Evolutionary conservation across 1,139 yeast genomes (phyloP).

Genomic region (Pichia sp.): DNA sequence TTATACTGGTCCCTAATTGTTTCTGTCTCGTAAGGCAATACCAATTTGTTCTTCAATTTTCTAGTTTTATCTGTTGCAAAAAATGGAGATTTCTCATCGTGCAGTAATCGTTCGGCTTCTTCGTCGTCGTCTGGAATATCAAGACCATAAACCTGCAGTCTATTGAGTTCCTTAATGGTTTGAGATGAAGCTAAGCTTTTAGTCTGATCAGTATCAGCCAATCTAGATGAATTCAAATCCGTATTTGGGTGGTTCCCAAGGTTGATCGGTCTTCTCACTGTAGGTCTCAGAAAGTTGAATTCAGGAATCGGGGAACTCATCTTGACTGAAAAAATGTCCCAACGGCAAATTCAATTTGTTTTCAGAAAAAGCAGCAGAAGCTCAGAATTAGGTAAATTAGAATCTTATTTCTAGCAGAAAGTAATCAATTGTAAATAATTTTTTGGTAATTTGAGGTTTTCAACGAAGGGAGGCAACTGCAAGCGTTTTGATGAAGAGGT

Average conservation of each 20-base stretch:
- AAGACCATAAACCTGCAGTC: conserved; percentile 41
- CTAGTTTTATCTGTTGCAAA: conserved; percentile 51
- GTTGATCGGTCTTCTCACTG: conserved; percentile 13
- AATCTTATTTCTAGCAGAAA: neutral
- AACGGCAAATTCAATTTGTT: neutral
- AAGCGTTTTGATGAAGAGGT: neutral
- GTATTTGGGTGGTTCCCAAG: neutral
- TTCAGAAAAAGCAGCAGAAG: too few relatives aligned
- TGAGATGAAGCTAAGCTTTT: conserved; percentile 8
- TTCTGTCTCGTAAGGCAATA: conserved; percentile 78
- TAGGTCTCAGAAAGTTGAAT: conserved; percentile 14
- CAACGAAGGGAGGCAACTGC: neutral
- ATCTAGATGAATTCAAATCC: neutral
- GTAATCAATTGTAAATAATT: neutral
- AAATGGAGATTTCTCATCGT: conserved; percentile 53
- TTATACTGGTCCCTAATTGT: conserved; percentile 63
- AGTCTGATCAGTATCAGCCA: neutral
- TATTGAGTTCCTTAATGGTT: conserved; percentile 21
- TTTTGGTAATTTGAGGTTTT: too few relatives aligned
- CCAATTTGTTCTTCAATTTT: conserved; percentile 54
- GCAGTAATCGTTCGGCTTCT: conserved; percentile 38
- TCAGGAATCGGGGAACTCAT: conserved; percentile 24
- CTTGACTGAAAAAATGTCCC: neutral
- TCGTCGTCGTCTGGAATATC: conserved; percentile 54
- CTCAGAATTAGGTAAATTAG: neutral